A percentile compares a stretch with the other conserved stretches of the same genome.
These are phyloP conservation scores for Lobosporangium transversale DNA, from an alignment of 192 early-diverging fungal genomes.

Conservation along the genomic window DNA sequence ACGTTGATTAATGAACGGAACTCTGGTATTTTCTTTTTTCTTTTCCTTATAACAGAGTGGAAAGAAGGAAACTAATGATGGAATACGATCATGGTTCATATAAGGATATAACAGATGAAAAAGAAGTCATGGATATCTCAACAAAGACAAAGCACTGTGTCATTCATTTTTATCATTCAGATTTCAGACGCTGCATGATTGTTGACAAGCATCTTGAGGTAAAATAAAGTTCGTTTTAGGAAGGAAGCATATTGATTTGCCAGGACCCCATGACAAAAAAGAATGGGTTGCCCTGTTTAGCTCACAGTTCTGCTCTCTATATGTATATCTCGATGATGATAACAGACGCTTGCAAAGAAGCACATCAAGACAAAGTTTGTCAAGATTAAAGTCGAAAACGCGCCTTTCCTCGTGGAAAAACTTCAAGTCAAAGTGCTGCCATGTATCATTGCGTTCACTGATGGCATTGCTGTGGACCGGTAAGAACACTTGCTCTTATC, in stretches of 20 bases:
- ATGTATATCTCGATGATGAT: not conserved
- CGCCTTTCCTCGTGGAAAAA: constrained; percentile 91
- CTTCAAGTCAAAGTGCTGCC: constrained; percentile 89
- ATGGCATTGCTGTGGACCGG: constrained; percentile 80
- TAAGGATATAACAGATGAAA: constrained; percentile 78
- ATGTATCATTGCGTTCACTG: constrained; percentile 81
- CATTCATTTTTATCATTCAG: constrained; percentile 90
- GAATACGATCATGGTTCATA: constrained; percentile 81
- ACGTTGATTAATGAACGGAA: no score
- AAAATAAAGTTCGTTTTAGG: constrained; percentile 6
- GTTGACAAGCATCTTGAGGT: constrained; percentile 90
- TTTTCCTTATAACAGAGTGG: constrained; percentile 58
- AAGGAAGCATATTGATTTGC: no score
- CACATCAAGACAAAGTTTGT: constrained; percentile 90
- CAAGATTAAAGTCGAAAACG: constrained; percentile 87
- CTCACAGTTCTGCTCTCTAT: no score
- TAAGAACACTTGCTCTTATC: constrained; percentile 31
- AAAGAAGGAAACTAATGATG: constrained; percentile 67
- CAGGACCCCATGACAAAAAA: no score
- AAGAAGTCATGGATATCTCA: constrained; percentile 85
- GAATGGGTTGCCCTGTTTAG: no score
- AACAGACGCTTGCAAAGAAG: constrained; percentile 70
- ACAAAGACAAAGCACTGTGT: constrained; percentile 77
- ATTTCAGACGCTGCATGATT: constrained; percentile 93
- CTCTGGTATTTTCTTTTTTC: not conserved